Conservation (phyloP, 257 asterid species). For the Solanum paucissectum region DNA sequence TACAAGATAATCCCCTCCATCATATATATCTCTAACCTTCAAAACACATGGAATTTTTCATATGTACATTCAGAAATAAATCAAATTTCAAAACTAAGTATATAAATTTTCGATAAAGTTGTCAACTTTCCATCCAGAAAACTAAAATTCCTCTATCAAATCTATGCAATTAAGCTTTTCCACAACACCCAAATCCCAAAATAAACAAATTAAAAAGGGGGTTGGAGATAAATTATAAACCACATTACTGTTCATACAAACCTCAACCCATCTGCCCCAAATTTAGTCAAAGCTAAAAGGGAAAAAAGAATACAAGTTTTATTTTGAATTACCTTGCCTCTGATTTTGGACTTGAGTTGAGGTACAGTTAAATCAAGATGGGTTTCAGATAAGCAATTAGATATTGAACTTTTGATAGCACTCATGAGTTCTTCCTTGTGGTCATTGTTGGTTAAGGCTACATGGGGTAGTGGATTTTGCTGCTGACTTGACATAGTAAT, state of each 20-base stretch:
- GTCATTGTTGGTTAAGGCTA: conserved; percentile 20
- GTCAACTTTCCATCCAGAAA: not conserved
- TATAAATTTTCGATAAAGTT: not conserved
- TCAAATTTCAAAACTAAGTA: not conserved
- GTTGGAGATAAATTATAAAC: not conserved
- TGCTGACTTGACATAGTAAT: conserved; percentile 29
- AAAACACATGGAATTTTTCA: conserved; percentile 9
- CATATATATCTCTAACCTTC: conserved; percentile 92
- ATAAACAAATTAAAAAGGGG: not conserved
- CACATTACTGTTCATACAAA: not conserved
- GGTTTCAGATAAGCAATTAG: conserved; percentile 73
- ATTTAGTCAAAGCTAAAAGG: not conserved
- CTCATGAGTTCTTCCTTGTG: conserved; percentile 48
- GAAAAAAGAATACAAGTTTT: not conserved
- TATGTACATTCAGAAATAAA: not conserved
- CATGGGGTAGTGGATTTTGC: conserved; percentile 12
- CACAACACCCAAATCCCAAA: not conserved
- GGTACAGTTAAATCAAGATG: conserved; percentile 64
- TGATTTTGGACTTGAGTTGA: conserved; percentile 55
- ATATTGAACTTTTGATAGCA: conserved; percentile 37
- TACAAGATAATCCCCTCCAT: conserved; percentile 73
- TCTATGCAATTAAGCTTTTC: not conserved
- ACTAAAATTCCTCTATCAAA: not conserved
- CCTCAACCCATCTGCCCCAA: not conserved
- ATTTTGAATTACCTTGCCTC: conserved; percentile 62